These are phyloP conservation scores for Clathrospora elynae DNA, from an alignment of 2,329 filamentous ascomycete species.

Conservation along the genomic window DNA sequence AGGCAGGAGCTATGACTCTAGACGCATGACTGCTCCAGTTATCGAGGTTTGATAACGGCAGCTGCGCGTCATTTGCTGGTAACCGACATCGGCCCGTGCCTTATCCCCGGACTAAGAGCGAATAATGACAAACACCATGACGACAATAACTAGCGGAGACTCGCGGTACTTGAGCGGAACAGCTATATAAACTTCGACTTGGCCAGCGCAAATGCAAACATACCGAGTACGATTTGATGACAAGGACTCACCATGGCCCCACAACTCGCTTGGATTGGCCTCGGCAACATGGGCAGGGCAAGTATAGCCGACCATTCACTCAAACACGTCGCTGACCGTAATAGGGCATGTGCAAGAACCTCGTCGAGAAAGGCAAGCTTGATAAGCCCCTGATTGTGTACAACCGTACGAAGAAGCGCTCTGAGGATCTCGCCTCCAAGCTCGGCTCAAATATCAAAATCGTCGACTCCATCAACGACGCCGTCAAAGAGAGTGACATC, in stretches of 20 bases:
- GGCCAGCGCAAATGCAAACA: slow-evolving; percentile 3
- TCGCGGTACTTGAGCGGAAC: too few relatives aligned
- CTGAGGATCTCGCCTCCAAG: slow-evolving; percentile 65
- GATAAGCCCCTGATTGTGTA: slow-evolving; percentile 74
- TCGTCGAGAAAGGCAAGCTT: slow-evolving; percentile 76
- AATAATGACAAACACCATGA: neutral
- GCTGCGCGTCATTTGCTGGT: slow-evolving; percentile 22
- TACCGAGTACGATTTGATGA: slow-evolving; percentile 1
- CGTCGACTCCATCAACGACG: slow-evolving; percentile 67
- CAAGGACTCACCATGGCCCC: slow-evolving; percentile 46
- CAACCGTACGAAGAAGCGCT: slow-evolving; percentile 74
- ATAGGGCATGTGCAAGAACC: slow-evolving; percentile 82
- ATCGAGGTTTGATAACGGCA: slow-evolving; percentile 2
- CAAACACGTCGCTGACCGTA: slow-evolving; percentile 7
- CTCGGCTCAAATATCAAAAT: slow-evolving; percentile 69
- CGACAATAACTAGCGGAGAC: neutral
- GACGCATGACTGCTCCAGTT: slow-evolving; percentile 5
- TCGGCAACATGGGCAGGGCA: slow-evolving; percentile 87
- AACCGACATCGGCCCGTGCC: slow-evolving; percentile 22
- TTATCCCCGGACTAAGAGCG: slow-evolving; percentile 5
- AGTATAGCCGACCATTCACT: slow-evolving; percentile 38
- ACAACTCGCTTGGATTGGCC: slow-evolving; percentile 76
- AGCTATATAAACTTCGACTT: too few relatives aligned
- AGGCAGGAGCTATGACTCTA: slow-evolving; percentile 13
- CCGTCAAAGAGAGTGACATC: slow-evolving; percentile 71